These are phyloP conservation scores for Penicillium decumbens DNA, from an alignment of 2,329 filamentous ascomycete genomes.

Conservation along the genomic window DNA sequence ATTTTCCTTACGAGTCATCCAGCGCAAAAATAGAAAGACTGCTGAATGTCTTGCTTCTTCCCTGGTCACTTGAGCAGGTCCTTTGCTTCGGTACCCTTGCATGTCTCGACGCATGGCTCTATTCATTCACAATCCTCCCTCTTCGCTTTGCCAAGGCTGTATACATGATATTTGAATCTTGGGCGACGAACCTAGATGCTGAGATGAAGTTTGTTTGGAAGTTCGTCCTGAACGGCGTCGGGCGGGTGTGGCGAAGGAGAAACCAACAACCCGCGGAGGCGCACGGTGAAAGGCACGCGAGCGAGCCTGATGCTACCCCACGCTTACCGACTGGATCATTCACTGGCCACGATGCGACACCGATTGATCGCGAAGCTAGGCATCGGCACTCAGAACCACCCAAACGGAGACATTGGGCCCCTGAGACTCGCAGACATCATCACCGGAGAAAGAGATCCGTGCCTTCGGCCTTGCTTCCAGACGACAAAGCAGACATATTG, in stretches of 20 bases:
- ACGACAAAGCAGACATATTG: slow-evolving; percentile 91
- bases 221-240: slow-evolving; percentile 75
- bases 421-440: slow-evolving; percentile 41
- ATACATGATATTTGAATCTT: slow-evolving; percentile 71
- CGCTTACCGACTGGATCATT: slow-evolving; percentile 15
- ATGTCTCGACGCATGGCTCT: slow-evolving; percentile 92
- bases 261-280: slow-evolving; percentile 24
- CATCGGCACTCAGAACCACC: slow-evolving; percentile 16
- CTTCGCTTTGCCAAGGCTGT: slow-evolving; percentile 80
- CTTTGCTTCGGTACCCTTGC: slow-evolving; percentile 84
- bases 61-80: slow-evolving; percentile 74
- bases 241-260: slow-evolving; percentile 68
- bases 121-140: slow-evolving; percentile 92
- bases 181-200: slow-evolving; percentile 65
- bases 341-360: slow-evolving; percentile 11
- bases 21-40: slow-evolving; percentile 87
- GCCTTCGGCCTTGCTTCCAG: slow-evolving; percentile 77
- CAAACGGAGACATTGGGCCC: slow-evolving; percentile 27
- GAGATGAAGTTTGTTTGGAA: slow-evolving; percentile 67
- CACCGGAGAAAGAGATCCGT: slow-evolving; percentile 74
- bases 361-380: slow-evolving; percentile 23
- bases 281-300: slow-evolving; percentile 13
- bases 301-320: slow-evolving; percentile 20
- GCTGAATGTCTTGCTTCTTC: slow-evolving; percentile 79
- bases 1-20: slow-evolving; percentile 83